Base-by-base conservation (phyloP, 2,329 filamentous ascomycete genomes). In the Incumbomyces lentus region DNA sequence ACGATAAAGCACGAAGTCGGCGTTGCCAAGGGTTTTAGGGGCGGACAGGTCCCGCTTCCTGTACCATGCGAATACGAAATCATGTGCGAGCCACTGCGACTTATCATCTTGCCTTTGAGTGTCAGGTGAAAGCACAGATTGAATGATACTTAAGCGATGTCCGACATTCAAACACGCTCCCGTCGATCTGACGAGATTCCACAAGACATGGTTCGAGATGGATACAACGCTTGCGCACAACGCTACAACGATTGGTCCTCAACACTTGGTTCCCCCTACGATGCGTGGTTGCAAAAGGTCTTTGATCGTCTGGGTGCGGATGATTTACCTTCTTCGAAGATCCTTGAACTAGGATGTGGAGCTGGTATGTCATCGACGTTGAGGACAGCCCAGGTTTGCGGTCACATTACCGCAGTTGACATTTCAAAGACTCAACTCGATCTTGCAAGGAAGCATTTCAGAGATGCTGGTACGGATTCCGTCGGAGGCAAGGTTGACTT, bases 291-390 rank as follows among this genome's bases (percentile, higher is more conserved):
- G 3, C 44, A 56, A 1, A 57, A 43, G 18, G 48, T 67, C 32
- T 55, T 68, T 11, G 22, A 46, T 13, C 38, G 54, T 13, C 33
- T 61, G 1, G 33, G 13, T 3, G 3, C 6, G 16, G 22, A 40
- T 30, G 17, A 48, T 13, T 13, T 47, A 3, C 10, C 46, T 14
- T 40, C 46, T 3, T 49, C 54, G 1, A 35, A 44, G 13, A 47
- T 68, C 14, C 62, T 69, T 5, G 67, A 69, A 48, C 54, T 69
- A 29, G 67, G 68, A 45, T 68, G 65, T 47, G 67, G 67, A 30
- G 60, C 65, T 19, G 66, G 67, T 4, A 49, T 65, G 1, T 66
- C 66, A 12, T 45, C 58, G 30, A 63, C 55, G 11, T 50, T 53
- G 16, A 40, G 46, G 17, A 56, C 57, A 5, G 52, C 51, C 45